Conservation (phyloP, 495 filamentous ascomycete species). For the Podospora bellae-mahoneyi region DNA sequence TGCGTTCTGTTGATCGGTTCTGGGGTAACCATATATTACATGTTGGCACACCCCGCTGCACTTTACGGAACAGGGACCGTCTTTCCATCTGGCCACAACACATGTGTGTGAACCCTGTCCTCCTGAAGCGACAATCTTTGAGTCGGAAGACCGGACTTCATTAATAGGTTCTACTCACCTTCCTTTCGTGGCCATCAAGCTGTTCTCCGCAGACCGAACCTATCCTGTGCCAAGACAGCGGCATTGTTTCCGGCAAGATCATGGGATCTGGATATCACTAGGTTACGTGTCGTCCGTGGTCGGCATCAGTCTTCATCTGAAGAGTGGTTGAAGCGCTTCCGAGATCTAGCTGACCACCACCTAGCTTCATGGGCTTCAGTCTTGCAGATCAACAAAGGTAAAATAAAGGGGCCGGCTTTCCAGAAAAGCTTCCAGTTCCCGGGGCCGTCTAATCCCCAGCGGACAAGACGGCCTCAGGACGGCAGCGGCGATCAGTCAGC, state of each 20-base stretch:
- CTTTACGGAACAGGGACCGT: slow-evolving; percentile 34
- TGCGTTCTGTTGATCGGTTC: slow-evolving; percentile 26
- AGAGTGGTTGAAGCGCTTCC: not conserved
- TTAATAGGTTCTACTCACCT: slow-evolving; percentile 26
- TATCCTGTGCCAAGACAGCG: slow-evolving; percentile 29
- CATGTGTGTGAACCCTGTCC: slow-evolving; percentile 1
- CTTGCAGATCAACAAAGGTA: not conserved
- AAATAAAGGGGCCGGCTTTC: not conserved
- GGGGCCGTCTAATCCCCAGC: slow-evolving; percentile 3
- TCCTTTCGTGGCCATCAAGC: slow-evolving; percentile 28
- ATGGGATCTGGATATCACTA: slow-evolving; percentile 10
- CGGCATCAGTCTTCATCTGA: not conserved
- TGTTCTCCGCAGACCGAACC: slow-evolving; percentile 15
- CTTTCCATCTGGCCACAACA: slow-evolving; percentile 28
- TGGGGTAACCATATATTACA: slow-evolving; percentile 30
- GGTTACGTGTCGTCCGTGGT: not conserved
- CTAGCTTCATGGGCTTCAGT: not conserved
- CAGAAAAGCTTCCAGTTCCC: slow-evolving; percentile 8
- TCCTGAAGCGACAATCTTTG: slow-evolving; percentile 9
- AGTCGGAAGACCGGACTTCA: slow-evolving; percentile 22
- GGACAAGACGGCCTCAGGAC: slow-evolving; percentile 14
- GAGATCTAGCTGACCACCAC: not conserved
- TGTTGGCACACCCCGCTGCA: slow-evolving; percentile 22
- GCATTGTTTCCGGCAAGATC: slow-evolving; percentile 28
- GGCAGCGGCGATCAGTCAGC: slow-evolving; percentile 22